A percentile compares a stretch with the other conserved stretches of the same genome.
Conservation (phyloP, 306 rosid species). For the Lagenaria siceraria region DNA sequence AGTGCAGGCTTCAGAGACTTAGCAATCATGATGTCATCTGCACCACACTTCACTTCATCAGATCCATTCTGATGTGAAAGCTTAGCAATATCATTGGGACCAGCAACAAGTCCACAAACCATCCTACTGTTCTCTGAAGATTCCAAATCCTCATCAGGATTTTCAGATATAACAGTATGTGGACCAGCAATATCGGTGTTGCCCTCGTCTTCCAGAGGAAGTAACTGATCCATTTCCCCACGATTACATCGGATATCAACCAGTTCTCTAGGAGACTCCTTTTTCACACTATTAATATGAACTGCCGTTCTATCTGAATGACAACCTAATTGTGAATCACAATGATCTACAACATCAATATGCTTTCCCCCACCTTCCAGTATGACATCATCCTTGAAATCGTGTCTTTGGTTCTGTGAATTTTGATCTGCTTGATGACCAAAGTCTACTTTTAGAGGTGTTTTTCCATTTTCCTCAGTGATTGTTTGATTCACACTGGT, state of each 20-base stretch:
- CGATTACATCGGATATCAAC: constrained; percentile 18
- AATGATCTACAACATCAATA: constrained; percentile 19
- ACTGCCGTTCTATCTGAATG: constrained; percentile 19
- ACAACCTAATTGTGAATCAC: constrained; percentile 20
- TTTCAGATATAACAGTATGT: constrained; percentile 14
- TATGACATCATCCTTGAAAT: constrained; percentile 17
- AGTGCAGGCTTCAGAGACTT: constrained; percentile 23
- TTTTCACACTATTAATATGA: constrained; percentile 13
- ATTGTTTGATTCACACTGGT: constrained; percentile 20
- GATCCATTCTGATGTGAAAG: constrained; percentile 21
- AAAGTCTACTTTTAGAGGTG: constrained; percentile 19
- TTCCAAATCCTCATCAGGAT: constrained; percentile 21
- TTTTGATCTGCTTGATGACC: constrained; percentile 18
- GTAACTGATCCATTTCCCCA: constrained; percentile 21
- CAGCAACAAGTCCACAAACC: constrained; percentile 15
- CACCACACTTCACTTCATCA: constrained; percentile 13
- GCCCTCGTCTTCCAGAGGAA: constrained; percentile 21
- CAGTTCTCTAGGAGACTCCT: constrained; percentile 13
- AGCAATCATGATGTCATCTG: constrained; percentile 21
- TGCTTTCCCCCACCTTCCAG: constrained; percentile 14
- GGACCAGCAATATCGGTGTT: constrained; percentile 9
- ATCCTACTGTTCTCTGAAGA: constrained; percentile 18
- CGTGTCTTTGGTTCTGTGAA: constrained; percentile 16
- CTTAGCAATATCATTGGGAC: constrained; percentile 9
- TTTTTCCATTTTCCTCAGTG: constrained; percentile 19